Evolutionary conservation across 805 yeast species (phyloP).

Genomic region (Sugiyamaella mastotermitis): DNA sequence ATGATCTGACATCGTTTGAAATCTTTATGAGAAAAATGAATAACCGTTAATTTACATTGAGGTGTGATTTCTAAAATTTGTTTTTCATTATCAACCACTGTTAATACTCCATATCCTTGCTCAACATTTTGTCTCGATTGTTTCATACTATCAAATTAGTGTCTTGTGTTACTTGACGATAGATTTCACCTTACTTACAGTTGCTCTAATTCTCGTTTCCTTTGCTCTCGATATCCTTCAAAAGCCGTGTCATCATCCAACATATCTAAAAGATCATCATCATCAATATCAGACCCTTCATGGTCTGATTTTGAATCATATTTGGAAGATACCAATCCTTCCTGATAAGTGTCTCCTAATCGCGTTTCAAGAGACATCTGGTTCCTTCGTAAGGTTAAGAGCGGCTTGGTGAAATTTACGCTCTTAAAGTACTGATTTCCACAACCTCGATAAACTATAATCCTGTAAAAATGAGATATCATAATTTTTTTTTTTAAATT

Average conservation of each 20-base stretch:
- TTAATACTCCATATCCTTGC: constrained; percentile 41
- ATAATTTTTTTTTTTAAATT: no score
- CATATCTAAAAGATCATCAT: constrained; percentile 23
- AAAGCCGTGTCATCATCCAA: constrained; percentile 42
- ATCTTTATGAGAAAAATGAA: constrained; percentile 58
- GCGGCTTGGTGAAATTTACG: no score
- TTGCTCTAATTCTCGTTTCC: constrained; percentile 52
- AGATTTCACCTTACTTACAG: constrained; percentile 22
- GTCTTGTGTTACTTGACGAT: constrained; percentile 22
- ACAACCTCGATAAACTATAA: no score
- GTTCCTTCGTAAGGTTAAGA: no score
- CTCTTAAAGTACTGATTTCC: no score
- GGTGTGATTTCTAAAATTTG: constrained; percentile 49
- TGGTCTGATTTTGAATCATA: neutral
- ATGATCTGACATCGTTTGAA: constrained; percentile 57
- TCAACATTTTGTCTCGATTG: constrained; percentile 32
- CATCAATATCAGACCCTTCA: constrained; percentile 16
- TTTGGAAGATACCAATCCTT: neutral
- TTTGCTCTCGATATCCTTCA: constrained; percentile 51
- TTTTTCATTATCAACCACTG: constrained; percentile 45
- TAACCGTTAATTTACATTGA: constrained; percentile 37
- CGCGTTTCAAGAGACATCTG: no score
- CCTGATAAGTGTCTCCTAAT: constrained; percentile 1
- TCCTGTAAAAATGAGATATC: no score
- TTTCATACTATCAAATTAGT: constrained; percentile 25